These are phyloP conservation scores for Fusarium graminum DNA, from an alignment of 2,329 filamentous ascomycete species.

Conservation along the genomic window DNA sequence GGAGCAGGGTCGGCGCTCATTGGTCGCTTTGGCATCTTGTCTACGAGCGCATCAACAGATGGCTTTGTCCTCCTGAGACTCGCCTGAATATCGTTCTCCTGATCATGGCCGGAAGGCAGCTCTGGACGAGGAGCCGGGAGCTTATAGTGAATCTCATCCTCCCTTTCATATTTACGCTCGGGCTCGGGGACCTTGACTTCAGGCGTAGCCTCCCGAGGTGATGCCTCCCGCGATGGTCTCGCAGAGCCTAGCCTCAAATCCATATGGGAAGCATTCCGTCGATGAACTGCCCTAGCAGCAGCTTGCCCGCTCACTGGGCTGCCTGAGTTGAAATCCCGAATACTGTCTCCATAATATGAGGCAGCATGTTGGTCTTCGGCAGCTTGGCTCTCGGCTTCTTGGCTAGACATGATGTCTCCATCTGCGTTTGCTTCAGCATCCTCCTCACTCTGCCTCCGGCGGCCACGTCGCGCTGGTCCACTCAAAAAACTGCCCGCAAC, in stretches of 20 bases:
- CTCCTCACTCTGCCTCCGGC: slow-evolving; percentile 65
- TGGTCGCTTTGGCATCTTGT: slow-evolving; percentile 68
- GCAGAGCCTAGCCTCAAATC: slow-evolving; percentile 53
- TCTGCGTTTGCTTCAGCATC: slow-evolving; percentile 65
- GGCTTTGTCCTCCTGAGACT: slow-evolving; percentile 75
- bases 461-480: slow-evolving; percentile 81
- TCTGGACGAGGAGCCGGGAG: slow-evolving; percentile 58
- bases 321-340: slow-evolving; percentile 67
- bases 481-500: slow-evolving; percentile 82
- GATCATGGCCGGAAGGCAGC: slow-evolving; percentile 76
- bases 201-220: slow-evolving; percentile 36
- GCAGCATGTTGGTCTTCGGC: slow-evolving; percentile 56
- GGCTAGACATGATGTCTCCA: slow-evolving; percentile 57
- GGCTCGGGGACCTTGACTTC: slow-evolving; percentile 26
- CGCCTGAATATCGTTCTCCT: slow-evolving; percentile 85
- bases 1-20: slow-evolving; percentile 60
- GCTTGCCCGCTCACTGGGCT: slow-evolving; percentile 68
- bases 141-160: slow-evolving; percentile 64
- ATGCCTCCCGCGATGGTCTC: slow-evolving; percentile 49
- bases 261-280: slow-evolving; percentile 56
- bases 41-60: slow-evolving; percentile 65
- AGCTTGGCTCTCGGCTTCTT: slow-evolving; percentile 59
- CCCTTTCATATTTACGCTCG: slow-evolving; percentile 42
- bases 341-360: slow-evolving; percentile 60
- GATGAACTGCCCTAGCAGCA: slow-evolving; percentile 58